phyloP scores from a whole-genome alignment of 768 basidiomycete genomes.

The Aureoboletus auriporus region DNA sequence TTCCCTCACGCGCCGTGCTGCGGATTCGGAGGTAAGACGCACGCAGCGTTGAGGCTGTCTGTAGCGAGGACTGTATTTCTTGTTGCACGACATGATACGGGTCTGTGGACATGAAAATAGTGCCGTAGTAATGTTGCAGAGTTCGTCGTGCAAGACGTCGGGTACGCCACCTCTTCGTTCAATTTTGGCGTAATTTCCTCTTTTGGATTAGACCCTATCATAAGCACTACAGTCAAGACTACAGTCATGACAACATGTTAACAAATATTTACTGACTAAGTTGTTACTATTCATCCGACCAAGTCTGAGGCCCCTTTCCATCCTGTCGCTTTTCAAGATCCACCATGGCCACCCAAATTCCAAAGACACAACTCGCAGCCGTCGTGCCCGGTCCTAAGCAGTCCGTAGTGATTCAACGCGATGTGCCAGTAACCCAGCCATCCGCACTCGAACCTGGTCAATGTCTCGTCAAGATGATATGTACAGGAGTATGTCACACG shows the following conservation, averaged over 20 bases:
- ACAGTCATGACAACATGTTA: too few relatives aligned
- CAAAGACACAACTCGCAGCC: slow-evolving; percentile 40
- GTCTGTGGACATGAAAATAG: slow-evolving; percentile 58
- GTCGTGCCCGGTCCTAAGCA: slow-evolving; percentile 31
- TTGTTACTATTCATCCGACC: too few relatives aligned
- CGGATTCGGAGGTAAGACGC: slow-evolving; percentile 77
- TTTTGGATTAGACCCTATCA: too few relatives aligned
- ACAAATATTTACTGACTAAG: too few relatives aligned
- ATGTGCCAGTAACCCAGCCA: slow-evolving; percentile 55
- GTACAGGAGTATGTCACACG: slow-evolving; percentile 84
- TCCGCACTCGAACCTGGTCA: slow-evolving; percentile 61
- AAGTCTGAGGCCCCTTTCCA: too few relatives aligned
- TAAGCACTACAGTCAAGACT: too few relatives aligned
- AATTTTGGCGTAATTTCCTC: too few relatives aligned
- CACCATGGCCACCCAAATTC: slow-evolving; percentile 26
- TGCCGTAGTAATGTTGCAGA: too few relatives aligned
- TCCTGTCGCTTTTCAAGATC: too few relatives aligned
- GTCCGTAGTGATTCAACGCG: slow-evolving; percentile 31
- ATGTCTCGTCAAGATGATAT: slow-evolving; percentile 71
- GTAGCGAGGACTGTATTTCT: slow-evolving; percentile 75
- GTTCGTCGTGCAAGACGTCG: too few relatives aligned
- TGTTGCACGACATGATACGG: slow-evolving; percentile 86
- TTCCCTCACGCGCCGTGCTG: slow-evolving; percentile 67
- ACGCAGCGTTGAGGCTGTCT: slow-evolving; percentile 64
- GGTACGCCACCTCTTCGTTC: too few relatives aligned